Base-by-base conservation (phyloP, 1,139 yeast species). In the Taphrina communis region DNA sequence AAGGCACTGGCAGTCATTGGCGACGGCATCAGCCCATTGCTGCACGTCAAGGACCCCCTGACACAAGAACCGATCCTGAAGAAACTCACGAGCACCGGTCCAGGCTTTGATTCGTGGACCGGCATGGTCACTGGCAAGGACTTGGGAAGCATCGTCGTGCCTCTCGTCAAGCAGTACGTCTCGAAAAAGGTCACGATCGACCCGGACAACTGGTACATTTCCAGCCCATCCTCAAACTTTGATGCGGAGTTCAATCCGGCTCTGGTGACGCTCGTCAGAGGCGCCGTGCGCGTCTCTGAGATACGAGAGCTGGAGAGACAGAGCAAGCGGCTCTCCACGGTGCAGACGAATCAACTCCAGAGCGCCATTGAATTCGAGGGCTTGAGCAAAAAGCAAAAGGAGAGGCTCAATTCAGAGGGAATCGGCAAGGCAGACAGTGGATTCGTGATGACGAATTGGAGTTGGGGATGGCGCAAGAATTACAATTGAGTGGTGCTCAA, bases 381-480 rank as follows among this genome's bases (percentile, higher is more conserved):
- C 14, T n/a, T 63, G 39, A 63, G 60, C 25, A 19, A 50, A 35
- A 53, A 48, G 48, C 67, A 63, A 56, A 63, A 55, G 55, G 67
- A 63, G 46, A 55, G 67, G 21, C 21, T 63, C 56, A 53, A 63
- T 44, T 19, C 55, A 4, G 67, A 63, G 17, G 67, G 67, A 21
- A 63, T 63, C 14, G 67, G 67, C 48, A 55, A 53, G 46, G 55
- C 53, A 17, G 61, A 63, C 19, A 44, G 61, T 48, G 67, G 67
- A 8, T 55, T 63, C 21, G 56, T 53, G 25, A 31, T 63, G 58
- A 53, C 55, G 31, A 56, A 63, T 42, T 63, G 67, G 67, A 63
- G 67, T 21, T 63, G 67, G 67, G 67, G 67, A 11, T 63, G 67
- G 67, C 42, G 67, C 8, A 55, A 63, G 61, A 55, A 63, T 36